A percentile compares a stretch with the other conserved stretches of the same genome.
phyloP scores from a whole-genome alignment of 202 grass and related monocot species.

The Bolboschoenoplectus hybrid region DNA sequence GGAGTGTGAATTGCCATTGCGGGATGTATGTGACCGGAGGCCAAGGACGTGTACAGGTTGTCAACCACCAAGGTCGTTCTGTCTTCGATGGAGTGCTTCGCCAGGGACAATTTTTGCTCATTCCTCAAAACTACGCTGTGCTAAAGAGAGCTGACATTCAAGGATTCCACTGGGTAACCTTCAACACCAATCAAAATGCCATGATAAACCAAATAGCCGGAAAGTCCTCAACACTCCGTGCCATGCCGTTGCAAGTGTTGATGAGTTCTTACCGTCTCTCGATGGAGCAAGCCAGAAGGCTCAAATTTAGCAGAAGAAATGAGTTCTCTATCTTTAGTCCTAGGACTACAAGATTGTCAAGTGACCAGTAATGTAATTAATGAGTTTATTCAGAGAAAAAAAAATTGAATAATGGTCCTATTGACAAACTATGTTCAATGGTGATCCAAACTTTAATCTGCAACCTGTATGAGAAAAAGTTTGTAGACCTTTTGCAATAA shows the following conservation, averaged over 20 bases:
- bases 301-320: not conserved
- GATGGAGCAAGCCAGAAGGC: not conserved
- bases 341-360: not conserved
- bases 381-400: not conserved
- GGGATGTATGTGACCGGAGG: conserved; percentile 7
- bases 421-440: not conserved
- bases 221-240: not conserved
- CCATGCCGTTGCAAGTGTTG: conserved; percentile 1
- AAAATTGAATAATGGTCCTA: not conserved
- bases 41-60: not conserved
- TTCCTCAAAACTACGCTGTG: not conserved
- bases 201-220: not conserved
- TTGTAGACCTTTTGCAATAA: conserved; percentile 21
- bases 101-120: not conserved
- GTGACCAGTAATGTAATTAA: not conserved
- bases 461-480: conserved; percentile 9
- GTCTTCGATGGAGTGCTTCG: not conserved
- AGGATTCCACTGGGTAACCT: not conserved
- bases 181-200: conserved; percentile 11
- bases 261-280: not conserved
- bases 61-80: not conserved
- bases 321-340: conserved; percentile 4
- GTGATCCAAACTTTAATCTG: not conserved
- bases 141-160: not conserved
- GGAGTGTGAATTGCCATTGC: not conserved